phyloP scores from a whole-genome alignment of 768 basidiomycete genomes.

The Macrolepiota dolichaula region DNA sequence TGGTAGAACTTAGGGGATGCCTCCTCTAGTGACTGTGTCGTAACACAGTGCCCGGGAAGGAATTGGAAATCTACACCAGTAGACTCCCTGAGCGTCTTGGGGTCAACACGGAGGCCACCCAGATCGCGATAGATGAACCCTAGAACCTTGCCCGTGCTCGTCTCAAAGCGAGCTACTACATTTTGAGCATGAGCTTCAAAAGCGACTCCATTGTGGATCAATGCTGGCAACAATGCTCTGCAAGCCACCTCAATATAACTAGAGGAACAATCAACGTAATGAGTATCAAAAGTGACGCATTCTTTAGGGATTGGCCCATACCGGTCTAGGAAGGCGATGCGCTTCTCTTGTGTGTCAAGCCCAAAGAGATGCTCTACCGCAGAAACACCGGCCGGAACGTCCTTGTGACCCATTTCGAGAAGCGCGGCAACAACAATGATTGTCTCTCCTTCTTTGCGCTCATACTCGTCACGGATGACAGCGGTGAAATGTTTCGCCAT shows the following conservation, averaged over 20 bases:
- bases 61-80: conserved; percentile 50
- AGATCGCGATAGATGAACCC: conserved; percentile 58
- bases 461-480: conserved; percentile 42
- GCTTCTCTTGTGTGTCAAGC: conserved; percentile 45
- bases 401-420: conserved; percentile 48
- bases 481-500: conserved; percentile 51
- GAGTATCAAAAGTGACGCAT: neutral
- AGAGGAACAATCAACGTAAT: neutral
- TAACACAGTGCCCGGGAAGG: conserved; percentile 50
- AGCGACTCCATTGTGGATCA: conserved; percentile 52
- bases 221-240: conserved; percentile 47
- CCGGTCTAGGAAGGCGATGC: conserved; percentile 44
- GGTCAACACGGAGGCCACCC: conserved; percentile 55
- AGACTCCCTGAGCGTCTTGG: conserved; percentile 41
- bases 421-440: conserved; percentile 50
- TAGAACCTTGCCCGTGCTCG: conserved; percentile 34
- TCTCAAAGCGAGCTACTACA: conserved; percentile 44
- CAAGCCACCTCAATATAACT: conserved; percentile 53
- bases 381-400: conserved; percentile 36
- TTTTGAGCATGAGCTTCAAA: conserved; percentile 65
- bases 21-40: conserved; percentile 43
- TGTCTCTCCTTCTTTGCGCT: conserved; percentile 35
- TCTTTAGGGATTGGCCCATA: conserved; percentile 19
- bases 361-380: conserved; percentile 43
- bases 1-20: conserved; percentile 57